Base-by-base conservation (phyloP, 805 yeast species). In the Cyberlindnera saturnus region DNA sequence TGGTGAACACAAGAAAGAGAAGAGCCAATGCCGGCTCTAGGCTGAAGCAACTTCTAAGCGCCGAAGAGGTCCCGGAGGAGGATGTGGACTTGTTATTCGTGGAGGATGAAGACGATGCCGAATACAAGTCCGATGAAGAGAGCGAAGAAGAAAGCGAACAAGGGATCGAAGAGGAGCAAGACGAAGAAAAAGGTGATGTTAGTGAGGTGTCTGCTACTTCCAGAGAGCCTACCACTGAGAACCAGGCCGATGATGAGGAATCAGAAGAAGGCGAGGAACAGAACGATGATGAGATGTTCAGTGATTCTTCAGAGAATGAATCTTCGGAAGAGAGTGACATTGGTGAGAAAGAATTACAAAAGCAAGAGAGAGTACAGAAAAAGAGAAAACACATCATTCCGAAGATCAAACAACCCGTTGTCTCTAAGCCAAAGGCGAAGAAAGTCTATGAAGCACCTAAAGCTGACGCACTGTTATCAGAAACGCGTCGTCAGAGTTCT, bases 1-100 rank as follows among this genome's bases (percentile, higher is more conserved):
- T 88, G 43, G 83, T 84, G 52, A 79, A 85, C 17, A 82, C 95
- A 3, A 75, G 97, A 48, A 67, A 78, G 47, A 71, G 87, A 50
- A 77, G 99, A 42, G 63, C 88, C 36, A 93, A 91, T 65, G 99
- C 99, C 2, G 99, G 99, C 14, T 83, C 86, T 41, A 71, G 93
- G 42, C 69, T 93, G 59, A 77, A 78, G 55, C 79, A 79, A 44
- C 71, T 93, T 46, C 66, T 93, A 16, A 84, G 80, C 45, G 73
- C 86, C 26, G 96, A 77, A 49, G 82, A 77, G 38, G 59, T 66
- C 13, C 69, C 67, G 14, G 86, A 86, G 34, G 88, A 86, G 35
- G 95, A 85, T 35, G 84, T 86, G 32, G 77, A 81, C 54, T 65
- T 85, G 38, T 62, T 86, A 49, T 85, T 85, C 53, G 81, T 77